These are phyloP conservation scores for Paraconiothyrium brasiliense DNA, from an alignment of 2,329 filamentous ascomycete genomes.

Conservation along the genomic window DNA sequence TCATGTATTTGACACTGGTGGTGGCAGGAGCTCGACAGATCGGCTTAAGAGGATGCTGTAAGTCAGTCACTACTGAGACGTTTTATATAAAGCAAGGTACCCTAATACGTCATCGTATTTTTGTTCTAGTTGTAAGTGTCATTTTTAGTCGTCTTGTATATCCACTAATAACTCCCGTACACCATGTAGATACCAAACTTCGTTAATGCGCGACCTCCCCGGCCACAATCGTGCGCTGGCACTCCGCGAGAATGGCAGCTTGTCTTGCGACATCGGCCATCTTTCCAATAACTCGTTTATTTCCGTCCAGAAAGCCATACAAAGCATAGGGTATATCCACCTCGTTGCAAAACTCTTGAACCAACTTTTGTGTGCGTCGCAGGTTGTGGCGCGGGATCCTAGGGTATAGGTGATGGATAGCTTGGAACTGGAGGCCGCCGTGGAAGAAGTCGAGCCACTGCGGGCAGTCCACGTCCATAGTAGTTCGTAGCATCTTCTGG, in stretches of 20 bases:
- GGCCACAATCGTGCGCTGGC: constrained; percentile 55
- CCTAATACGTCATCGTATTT: too few relatives aligned
- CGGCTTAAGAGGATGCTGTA: too few relatives aligned
- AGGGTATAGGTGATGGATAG: constrained; percentile 75
- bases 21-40: too few relatives aligned
- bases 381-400: constrained; percentile 75
- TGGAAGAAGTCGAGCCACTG: constrained; percentile 77
- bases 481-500: constrained; percentile 74
- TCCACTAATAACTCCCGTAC: neutral
- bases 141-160: neutral
- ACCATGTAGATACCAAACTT: neutral
- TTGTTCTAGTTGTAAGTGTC: too few relatives aligned
- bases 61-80: too few relatives aligned
- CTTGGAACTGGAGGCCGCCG: constrained; percentile 77
- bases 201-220: constrained; percentile 41
- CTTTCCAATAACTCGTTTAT: constrained; percentile 64
- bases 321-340: constrained; percentile 70
- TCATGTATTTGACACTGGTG: too few relatives aligned
- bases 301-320: constrained; percentile 70
- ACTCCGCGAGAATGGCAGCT: constrained; percentile 67
- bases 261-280: constrained; percentile 69
- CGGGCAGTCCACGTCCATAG: constrained; percentile 78
- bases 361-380: constrained; percentile 66
- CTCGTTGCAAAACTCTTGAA: constrained; percentile 71
- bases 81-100: too few relatives aligned